phyloP scores from a whole-genome alignment of 1,284 basidiomycete genomes.

The Inonotus hispidus region DNA sequence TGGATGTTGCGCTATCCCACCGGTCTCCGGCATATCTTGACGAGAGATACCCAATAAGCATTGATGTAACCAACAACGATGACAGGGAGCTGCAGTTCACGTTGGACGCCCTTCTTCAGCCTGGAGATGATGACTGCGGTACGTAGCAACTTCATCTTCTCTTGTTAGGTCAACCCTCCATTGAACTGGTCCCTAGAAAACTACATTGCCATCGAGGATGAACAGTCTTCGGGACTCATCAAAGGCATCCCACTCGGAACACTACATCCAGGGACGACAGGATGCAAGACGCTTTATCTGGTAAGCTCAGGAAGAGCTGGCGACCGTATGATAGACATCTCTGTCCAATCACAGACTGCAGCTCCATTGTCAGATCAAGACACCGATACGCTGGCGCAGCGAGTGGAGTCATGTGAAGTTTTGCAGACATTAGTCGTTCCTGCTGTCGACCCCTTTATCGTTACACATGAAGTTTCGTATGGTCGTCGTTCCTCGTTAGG shows the following conservation, averaged over 20 bases:
- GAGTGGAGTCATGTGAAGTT: conserved; percentile 45
- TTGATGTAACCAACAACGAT: conserved; percentile 67
- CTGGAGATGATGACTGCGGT: conserved; percentile 75
- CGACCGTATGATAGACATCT: conserved; percentile 68
- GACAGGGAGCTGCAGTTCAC: conserved; percentile 58
- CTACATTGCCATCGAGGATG: conserved; percentile 52
- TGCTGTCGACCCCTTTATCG: conserved; percentile 48
- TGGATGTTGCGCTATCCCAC: conserved; percentile 54
- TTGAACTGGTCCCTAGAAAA: conserved; percentile 43
- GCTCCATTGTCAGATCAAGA: conserved; percentile 18
- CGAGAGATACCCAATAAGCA: conserved; percentile 66
- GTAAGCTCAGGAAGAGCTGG: conserved; percentile 54
- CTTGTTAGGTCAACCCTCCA: background rate
- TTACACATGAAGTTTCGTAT: conserved; percentile 47
- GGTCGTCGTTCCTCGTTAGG: conserved; percentile 26
- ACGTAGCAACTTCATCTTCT: conserved; percentile 21
- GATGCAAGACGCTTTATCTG: conserved; percentile 55
- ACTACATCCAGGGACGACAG: conserved; percentile 49
- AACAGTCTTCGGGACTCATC: conserved; percentile 63
- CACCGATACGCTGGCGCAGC: conserved; percentile 22
- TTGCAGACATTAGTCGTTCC: conserved; percentile 59
- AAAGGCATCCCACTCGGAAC: conserved; percentile 65
- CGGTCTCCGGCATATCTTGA: conserved; percentile 66
- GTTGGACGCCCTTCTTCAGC: conserved; percentile 73
- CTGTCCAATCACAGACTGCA: conserved; percentile 53